These are phyloP conservation scores for Lactifluus piperatus DNA, from an alignment of 768 basidiomycete genomes.

Conservation along the genomic window DNA sequence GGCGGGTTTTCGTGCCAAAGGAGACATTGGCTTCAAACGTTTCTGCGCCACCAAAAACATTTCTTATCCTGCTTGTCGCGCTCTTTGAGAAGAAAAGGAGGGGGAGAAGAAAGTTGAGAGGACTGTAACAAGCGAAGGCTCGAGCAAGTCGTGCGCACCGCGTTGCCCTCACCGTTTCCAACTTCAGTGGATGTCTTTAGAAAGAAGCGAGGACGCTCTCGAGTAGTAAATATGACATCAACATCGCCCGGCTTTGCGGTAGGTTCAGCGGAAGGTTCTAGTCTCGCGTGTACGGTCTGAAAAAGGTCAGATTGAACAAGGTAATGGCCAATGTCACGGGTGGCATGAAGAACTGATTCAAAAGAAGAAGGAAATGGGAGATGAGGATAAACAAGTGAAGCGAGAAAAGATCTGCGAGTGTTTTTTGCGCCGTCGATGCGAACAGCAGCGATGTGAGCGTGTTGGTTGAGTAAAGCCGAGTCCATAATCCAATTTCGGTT, in stretches of 20 bases:
- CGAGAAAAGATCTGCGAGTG: slow-evolving; percentile 76
- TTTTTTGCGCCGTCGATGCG: slow-evolving; percentile 68
- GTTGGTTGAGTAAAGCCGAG: slow-evolving; percentile 38
- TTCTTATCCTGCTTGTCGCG: slow-evolving; percentile 71
- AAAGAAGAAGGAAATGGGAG: slow-evolving; percentile 39
- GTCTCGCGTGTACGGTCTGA: slow-evolving; percentile 47
- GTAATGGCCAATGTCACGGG: slow-evolving; percentile 54
- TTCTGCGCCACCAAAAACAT: slow-evolving; percentile 90
- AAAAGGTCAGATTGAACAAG: slow-evolving; percentile 77
- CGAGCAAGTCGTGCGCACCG: slow-evolving; percentile 44
- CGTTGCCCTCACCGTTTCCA: slow-evolving; percentile 87
- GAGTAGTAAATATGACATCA: slow-evolving; percentile 70
- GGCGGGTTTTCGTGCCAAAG: slow-evolving; percentile 79
- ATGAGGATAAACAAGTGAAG: slow-evolving; percentile 65
- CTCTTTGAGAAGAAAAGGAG: slow-evolving; percentile 39
- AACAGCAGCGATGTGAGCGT: slow-evolving; percentile 63
- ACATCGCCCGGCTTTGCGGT: slow-evolving; percentile 53
- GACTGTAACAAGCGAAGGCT: neutral
- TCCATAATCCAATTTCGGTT: slow-evolving; percentile 1
- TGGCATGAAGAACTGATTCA: slow-evolving; percentile 59
- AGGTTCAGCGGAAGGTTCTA: slow-evolving; percentile 49
- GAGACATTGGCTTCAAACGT: slow-evolving; percentile 75
- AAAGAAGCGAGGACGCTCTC: slow-evolving; percentile 68
- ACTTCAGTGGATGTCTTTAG: slow-evolving; percentile 83
- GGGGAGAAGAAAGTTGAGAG: slow-evolving; percentile 10